Evolutionary conservation across 129 eudicot species (phyloP), one percentile per base, ranked within the genome.

Genomic region (Centella asiatica): DNA sequence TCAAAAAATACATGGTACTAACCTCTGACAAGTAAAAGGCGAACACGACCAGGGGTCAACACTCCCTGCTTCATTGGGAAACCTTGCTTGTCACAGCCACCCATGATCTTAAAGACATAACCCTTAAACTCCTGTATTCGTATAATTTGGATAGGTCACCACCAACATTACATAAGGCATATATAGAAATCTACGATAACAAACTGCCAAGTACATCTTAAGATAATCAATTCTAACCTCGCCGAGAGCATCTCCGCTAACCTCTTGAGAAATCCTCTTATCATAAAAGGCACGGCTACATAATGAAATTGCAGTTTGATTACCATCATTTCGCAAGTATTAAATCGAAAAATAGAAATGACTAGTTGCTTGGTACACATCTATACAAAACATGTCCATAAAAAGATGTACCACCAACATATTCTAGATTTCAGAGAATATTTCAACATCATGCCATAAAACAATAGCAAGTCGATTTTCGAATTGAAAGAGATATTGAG

Each of bases 231-330:
- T 1, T 7, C 40, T 12, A 71, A 88, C 96, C 79, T 88, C 96
- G 7, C 96, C 96, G 29, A 84, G 68, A 4, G 85, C 86, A 78
- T 84, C 89, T 42, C 96, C 97, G 27, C 54, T 66, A 27, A 88
- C 96, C 76, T 88, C 96, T 69, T 88, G 96, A 20, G 93, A 88
- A 81, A 88, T 88, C 85, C 96, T 81, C 93, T 87, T 87, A 78
- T 88, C 96, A 58, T 49, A 88, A 70, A 88, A 84, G 5, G 74
- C 84, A 1, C 96, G 96, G 37, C 96, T 88, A 75, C 36, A 78
- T 23, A 20, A 27, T n/a, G 34, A 24, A n/a, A 64, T n/a, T 13
- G 2, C 2, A 59, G 1, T 1, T 47, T 4, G 13, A 20, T 26
- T 10, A 34, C 5, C 18, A 22, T 4, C 13, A 17, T 12, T 6